A percentile compares a stretch with the other conserved stretches of the same genome.
phyloP scores from a whole-genome alignment of 1,284 basidiomycete species.

The Spongispora temasekensis region DNA sequence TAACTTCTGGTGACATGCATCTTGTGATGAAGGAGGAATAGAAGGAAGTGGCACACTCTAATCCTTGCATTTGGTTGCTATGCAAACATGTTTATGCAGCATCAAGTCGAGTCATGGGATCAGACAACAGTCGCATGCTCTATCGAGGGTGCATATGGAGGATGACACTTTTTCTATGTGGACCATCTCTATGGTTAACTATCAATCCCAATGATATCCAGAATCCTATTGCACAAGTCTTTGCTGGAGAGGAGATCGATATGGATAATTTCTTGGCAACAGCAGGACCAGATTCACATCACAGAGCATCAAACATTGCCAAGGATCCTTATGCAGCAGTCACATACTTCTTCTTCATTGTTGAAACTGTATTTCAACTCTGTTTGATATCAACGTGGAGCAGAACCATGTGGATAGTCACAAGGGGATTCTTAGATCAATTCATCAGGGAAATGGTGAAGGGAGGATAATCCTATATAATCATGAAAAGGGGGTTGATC shows the following conservation, averaged over 20 bases:
- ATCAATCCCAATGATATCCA: slow-evolving; percentile 37
- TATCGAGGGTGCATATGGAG: slow-evolving; percentile 17
- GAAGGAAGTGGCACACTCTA: slow-evolving; percentile 17
- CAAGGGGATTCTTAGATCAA: not conserved
- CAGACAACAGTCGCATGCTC: slow-evolving; percentile 4
- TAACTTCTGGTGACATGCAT: no score
- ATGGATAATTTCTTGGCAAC: slow-evolving; percentile 29
- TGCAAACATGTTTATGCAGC: slow-evolving; percentile 11
- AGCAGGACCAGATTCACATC: slow-evolving; percentile 18
- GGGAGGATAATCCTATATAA: no score
- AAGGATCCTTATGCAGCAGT: slow-evolving; percentile 37
- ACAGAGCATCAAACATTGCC: slow-evolving; percentile 28
- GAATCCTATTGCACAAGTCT: slow-evolving; percentile 37
- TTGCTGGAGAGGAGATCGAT: slow-evolving; percentile 38
- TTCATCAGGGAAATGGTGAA: no score
- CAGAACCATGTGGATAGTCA: not conserved
- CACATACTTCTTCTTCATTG: slow-evolving; percentile 36
- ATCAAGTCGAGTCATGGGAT: slow-evolving; percentile 8
- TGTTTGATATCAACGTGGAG: not conserved
- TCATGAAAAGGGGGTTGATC: no score
- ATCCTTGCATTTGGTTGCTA: slow-evolving; percentile 10
- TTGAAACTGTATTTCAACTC: slow-evolving; percentile 7
- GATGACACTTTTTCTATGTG: not conserved
- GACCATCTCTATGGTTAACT: slow-evolving; percentile 9
- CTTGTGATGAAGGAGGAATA: no score